Conservation (phyloP, 176 grass and related monocot genomes). For the Ampelocalamus luodianensis region DNA sequence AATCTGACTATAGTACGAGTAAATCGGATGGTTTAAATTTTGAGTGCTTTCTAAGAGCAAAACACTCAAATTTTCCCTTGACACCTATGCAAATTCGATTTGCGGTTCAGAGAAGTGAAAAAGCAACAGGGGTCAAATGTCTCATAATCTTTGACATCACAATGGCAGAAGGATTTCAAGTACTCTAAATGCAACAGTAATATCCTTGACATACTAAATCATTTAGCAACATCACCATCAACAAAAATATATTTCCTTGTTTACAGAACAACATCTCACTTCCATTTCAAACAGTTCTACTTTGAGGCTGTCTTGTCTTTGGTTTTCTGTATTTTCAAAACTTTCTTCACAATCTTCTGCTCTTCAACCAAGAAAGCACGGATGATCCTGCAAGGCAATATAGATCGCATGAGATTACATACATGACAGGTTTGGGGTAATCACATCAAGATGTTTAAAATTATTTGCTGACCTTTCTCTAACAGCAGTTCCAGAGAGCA, state of each 20-base stretch:
- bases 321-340: slow-evolving; percentile 93
- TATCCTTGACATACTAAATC: slow-evolving; percentile 40
- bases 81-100: slow-evolving; percentile 33
- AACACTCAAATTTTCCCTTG: too few relatives aligned
- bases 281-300: slow-evolving; percentile 43
- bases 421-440: neutral
- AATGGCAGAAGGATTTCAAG: slow-evolving; percentile 39
- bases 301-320: slow-evolving; percentile 74
- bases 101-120: slow-evolving; percentile 49
- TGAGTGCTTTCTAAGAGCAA: too few relatives aligned
- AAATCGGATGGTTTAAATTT: too few relatives aligned
- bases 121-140: slow-evolving; percentile 45
- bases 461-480: slow-evolving; percentile 56
- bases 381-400: slow-evolving; percentile 63
- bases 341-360: slow-evolving; percentile 99
- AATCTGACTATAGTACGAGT: too few relatives aligned
- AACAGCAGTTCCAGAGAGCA: slow-evolving; percentile 62
- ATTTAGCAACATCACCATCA: slow-evolving; percentile 59
- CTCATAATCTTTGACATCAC: slow-evolving; percentile 54
- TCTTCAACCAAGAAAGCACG: slow-evolving; percentile 92
- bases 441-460: neutral
- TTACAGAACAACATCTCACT: slow-evolving; percentile 46
- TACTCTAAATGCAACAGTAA: slow-evolving; percentile 55
- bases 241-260: slow-evolving; percentile 64
- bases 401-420: neutral